Base-by-base conservation (phyloP, 1,284 basidiomycete species). In the Stygiomarasmius scandens region DNA sequence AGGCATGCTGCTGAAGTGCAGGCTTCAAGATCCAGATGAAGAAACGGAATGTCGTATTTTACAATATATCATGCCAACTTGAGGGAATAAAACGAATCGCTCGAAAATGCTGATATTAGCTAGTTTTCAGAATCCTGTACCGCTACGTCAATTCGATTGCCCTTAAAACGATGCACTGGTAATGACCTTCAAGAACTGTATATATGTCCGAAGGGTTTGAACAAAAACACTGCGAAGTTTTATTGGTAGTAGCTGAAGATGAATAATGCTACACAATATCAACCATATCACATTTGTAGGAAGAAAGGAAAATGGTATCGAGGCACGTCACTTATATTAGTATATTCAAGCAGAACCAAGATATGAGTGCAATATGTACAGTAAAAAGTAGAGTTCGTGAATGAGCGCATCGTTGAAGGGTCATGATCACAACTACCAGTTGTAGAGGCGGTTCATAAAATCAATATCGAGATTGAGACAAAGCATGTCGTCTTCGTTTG, bases 401-500 rank as follows among this genome's bases (percentile, higher is more conserved):
- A 41, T 8, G 12, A 32, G 16, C 16, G 38, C 38, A n/a, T 41
- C 29, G 29, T 41, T 16, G 16, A 8, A 8, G 16, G n/a, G 6
- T 6, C 36, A 72, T 63, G 72, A n/a, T n/a, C n/a, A n/a, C 60
- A 62, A 66, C 19, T 66, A 48, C 32, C 46, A 58, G n/a, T n/a
- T n/a, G n/a, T n/a, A n/a, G n/a, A 74, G 74, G 9, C 66, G 63
- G 63, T 72, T 79, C 74, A 80, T 83, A 66, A 93, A 93, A 72
- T 92, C 85, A 53, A 96, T 86, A 58, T 77, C 77, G 55, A 98
- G 77, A 64, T 95, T 77, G 62, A 96, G 74, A 74, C 96, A 98
- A 44, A 93, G 66, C 78, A 97, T 73, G 59, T 89, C 84, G 0
- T 90, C 86, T 1, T 95, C 93, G 0, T 90, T 83, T n/a, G 66